Conservation (phyloP, 345 rosid species). For the Salix udensis region DNA sequence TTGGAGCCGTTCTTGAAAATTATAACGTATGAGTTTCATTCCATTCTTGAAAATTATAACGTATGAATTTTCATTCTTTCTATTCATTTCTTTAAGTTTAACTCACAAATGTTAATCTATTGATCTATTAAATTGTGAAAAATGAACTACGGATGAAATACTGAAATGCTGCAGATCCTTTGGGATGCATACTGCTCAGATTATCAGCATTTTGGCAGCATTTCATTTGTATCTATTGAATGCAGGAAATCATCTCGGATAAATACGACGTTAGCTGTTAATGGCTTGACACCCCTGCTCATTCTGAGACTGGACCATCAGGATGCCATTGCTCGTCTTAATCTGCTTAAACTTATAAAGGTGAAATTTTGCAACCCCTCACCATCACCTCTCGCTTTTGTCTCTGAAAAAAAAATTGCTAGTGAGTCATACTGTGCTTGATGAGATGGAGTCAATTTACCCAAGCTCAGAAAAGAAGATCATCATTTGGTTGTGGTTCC, state of each 20-base stretch:
- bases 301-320: constrained; percentile 86
- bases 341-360: constrained; percentile 89
- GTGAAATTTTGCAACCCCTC: constrained; percentile 21
- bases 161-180: neutral
- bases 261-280: constrained; percentile 90
- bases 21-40: constrained; percentile 56
- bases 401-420: no score
- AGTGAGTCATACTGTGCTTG: no score
- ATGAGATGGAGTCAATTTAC: no score
- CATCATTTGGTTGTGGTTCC: no score
- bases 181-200: no score
- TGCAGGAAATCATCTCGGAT: constrained; percentile 88
- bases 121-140: neutral
- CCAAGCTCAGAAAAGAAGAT: no score
- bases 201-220: neutral
- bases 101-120: neutral
- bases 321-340: constrained; percentile 96
- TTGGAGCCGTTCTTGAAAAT: constrained; percentile 99
- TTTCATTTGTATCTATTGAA: neutral
- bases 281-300: constrained; percentile 90
- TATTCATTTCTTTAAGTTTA: neutral
- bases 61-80: constrained; percentile 34
- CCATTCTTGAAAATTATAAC: constrained; percentile 97
- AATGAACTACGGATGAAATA: neutral
- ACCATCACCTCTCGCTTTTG: neutral